These are phyloP conservation scores for Chytridium lagenaria DNA, from an alignment of 371 early-diverging fungal species.

Conservation along the genomic window DNA sequence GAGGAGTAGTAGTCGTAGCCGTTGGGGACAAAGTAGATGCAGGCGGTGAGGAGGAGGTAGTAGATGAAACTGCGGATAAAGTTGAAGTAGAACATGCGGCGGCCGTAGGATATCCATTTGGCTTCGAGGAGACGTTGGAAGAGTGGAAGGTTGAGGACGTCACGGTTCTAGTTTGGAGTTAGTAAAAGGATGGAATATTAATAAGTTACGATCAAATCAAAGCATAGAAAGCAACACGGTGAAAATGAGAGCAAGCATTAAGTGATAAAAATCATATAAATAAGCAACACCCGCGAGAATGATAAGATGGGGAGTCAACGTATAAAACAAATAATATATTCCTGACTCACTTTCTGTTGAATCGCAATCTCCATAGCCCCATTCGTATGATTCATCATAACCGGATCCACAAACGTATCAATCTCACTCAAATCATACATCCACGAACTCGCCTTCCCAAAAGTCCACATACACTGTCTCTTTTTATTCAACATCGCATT, in stretches of 20 bases:
- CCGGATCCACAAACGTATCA: conserved; percentile 29
- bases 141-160: conserved; percentile 28
- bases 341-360: conserved; percentile 10
- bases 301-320: too few species aligned
- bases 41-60: conserved; percentile 23
- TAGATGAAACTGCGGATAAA: conserved; percentile 23
- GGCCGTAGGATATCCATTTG: conserved; percentile 38
- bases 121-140: conserved; percentile 39
- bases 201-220: too few species aligned
- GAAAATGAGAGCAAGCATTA: too few species aligned
- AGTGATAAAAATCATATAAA: too few species aligned
- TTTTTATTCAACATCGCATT: conserved; percentile 28
- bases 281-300: too few species aligned
- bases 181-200: too few species aligned
- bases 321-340: too few species aligned
- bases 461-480: conserved; percentile 28
- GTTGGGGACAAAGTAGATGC: conserved; percentile 30
- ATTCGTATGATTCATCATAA: conserved; percentile 23
- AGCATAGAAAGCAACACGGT: too few species aligned
- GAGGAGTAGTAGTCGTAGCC: conserved; percentile 10
- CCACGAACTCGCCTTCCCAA: conserved; percentile 25
- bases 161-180: conserved; percentile 34
- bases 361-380: conserved; percentile 39
- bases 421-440: conserved; percentile 29
- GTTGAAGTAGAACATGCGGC: conserved; percentile 20